Conservation (phyloP, 2,329 filamentous ascomycete genomes). For the Curvularia spicifera region DNA sequence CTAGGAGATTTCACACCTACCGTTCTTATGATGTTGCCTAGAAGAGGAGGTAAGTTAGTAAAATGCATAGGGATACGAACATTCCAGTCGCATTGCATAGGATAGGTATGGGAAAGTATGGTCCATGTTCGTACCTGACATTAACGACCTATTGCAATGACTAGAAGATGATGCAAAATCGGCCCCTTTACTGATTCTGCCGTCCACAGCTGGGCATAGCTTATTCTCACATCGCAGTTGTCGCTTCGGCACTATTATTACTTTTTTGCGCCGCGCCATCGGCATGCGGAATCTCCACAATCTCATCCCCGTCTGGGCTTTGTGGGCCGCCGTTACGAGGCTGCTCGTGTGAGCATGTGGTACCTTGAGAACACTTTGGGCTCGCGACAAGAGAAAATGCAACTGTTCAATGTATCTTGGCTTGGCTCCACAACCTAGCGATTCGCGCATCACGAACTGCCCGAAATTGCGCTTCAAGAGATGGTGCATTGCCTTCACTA, state of each 20-base stretch:
- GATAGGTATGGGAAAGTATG: no score
- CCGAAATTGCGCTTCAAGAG: background rate
- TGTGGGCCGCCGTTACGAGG: background rate
- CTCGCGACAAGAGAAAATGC: background rate
- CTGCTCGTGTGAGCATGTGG: background rate
- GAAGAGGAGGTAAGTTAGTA: background rate
- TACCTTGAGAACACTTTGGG: background rate
- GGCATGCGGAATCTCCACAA: background rate
- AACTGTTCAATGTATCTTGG: background rate
- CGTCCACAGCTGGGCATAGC: slow-evolving; percentile 1
- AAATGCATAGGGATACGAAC: background rate
- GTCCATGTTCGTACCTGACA: background rate
- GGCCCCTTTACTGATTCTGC: slow-evolving; percentile 6
- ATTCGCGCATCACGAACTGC: background rate
- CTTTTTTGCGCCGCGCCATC: slow-evolving; percentile 6
- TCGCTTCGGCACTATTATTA: background rate
- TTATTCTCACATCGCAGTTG: slow-evolving; percentile 9
- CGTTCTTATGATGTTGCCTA: background rate
- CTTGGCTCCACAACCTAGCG: background rate
- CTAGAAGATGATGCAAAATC: background rate
- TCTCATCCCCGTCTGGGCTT: background rate
- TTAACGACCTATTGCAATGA: no score
- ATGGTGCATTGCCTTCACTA: no score
- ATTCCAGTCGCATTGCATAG: no score
- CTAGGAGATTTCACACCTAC: background rate